Conservation (phyloP, 31 red algal species). For the Endocladia muricata region DNA sequence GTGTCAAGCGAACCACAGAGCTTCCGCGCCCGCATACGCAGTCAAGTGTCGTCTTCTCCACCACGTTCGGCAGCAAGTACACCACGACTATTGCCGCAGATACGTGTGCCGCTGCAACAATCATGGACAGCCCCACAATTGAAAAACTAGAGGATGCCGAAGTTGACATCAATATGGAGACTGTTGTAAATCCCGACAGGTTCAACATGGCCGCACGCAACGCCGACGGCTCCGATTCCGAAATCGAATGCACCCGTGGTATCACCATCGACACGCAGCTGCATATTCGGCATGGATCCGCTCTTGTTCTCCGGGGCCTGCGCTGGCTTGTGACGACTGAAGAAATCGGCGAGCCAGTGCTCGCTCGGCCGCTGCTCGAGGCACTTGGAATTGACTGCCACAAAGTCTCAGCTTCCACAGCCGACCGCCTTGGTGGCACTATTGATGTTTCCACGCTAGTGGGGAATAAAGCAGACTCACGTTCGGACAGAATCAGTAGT, state of each 20-base stretch:
- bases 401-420: background rate
- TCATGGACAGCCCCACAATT: background rate
- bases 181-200: background rate
- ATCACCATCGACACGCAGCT: slow-evolving; percentile 26
- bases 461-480: background rate
- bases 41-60: slow-evolving; percentile 10
- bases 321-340: slow-evolving; percentile 15
- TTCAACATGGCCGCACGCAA: slow-evolving; percentile 13
- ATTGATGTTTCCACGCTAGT: background rate
- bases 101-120: slow-evolving; percentile 4
- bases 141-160: background rate
- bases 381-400: slow-evolving; percentile 1
- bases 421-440: background rate
- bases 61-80: background rate
- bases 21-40: background rate
- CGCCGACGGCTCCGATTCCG: background rate
- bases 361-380: slow-evolving; percentile 21
- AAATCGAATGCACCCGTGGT: background rate
- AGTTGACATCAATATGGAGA: background rate
- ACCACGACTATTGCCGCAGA: slow-evolving; percentile 12
- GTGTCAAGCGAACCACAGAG: background rate
- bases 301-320: slow-evolving; percentile 14
- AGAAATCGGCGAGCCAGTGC: slow-evolving; percentile 13
- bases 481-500: background rate
- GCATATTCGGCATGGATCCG: slow-evolving; percentile 24